Evolutionary conservation across 768 basidiomycete genomes (phyloP).

Genomic region (Pulveroboletus sp.): DNA sequence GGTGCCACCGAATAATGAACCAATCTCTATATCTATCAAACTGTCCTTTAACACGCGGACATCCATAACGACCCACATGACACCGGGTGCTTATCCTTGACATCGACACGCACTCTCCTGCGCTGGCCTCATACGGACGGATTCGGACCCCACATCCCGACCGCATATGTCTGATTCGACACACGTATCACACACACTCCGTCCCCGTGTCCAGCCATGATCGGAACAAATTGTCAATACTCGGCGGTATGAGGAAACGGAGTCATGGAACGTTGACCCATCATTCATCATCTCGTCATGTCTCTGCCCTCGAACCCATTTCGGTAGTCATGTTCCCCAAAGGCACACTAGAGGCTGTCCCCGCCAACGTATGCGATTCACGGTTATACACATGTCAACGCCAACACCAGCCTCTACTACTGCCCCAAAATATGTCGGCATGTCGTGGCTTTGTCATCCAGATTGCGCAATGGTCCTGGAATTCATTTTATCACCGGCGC

Average conservation of each 20-base stretch:
- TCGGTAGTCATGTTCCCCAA: slow-evolving; percentile 1
- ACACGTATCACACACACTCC: not conserved
- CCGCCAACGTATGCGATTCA: not conserved
- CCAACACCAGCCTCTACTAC: not conserved
- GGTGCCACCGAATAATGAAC: not conserved
- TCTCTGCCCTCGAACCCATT: not conserved
- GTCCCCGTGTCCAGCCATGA: slow-evolving; percentile 4
- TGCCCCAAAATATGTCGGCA: slow-evolving; percentile 6
- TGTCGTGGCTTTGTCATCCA: not conserved
- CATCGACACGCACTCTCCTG: not conserved
- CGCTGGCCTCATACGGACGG: slow-evolving; percentile 2
- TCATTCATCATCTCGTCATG: not conserved
- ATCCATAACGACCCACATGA: slow-evolving; percentile 11
- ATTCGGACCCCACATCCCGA: slow-evolving; percentile 9
- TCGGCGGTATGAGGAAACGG: slow-evolving; percentile 1
- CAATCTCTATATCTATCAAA: not conserved
- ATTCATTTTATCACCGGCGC: not conserved
- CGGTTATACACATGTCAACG: not conserved
- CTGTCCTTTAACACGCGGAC: not conserved
- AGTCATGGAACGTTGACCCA: not conserved
- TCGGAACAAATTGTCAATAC: slow-evolving; percentile 5
- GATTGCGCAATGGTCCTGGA: not conserved
- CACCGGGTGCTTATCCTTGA: slow-evolving; percentile 9
- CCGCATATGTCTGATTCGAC: not conserved
- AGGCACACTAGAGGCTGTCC: not conserved